These are phyloP conservation scores for Omphalotus guepiniiformis DNA, from an alignment of 768 basidiomycete genomes.

Conservation along the genomic window DNA sequence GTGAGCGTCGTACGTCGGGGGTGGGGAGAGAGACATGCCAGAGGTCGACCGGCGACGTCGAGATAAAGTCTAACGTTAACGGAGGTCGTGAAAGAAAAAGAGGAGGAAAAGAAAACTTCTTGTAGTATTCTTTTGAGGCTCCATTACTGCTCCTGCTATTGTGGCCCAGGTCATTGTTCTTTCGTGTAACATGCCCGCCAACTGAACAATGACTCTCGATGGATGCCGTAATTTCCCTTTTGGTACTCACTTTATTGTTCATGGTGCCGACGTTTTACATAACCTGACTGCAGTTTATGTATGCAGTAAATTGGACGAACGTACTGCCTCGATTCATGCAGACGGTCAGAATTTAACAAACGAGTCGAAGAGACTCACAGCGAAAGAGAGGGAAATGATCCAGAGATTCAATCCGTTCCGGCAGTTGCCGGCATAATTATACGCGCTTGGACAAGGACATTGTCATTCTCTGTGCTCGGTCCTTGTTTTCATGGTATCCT, in stretches of 20 bases:
- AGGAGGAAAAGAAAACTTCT: slow-evolving; percentile 13
- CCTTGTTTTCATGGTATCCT: too few relatives aligned
- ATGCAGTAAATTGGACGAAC: too few relatives aligned
- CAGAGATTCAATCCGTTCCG: too few relatives aligned
- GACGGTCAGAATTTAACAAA: too few relatives aligned
- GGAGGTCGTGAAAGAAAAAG: slow-evolving; percentile 16
- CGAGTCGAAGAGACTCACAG: too few relatives aligned
- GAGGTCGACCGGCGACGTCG: slow-evolving; percentile 48
- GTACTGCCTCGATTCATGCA: too few relatives aligned
- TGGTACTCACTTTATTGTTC: slow-evolving; percentile 7
- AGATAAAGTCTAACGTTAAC: slow-evolving; percentile 9
- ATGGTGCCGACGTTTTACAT: background rate
- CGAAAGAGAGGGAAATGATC: too few relatives aligned
- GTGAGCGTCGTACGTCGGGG: slow-evolving; percentile 55
- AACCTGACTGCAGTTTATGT: too few relatives aligned
- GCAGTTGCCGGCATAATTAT: too few relatives aligned
- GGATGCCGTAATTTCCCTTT: background rate
- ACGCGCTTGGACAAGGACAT: too few relatives aligned
- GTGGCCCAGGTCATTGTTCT: slow-evolving; percentile 5
- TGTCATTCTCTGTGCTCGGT: too few relatives aligned
- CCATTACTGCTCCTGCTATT: background rate
- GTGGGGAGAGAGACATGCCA: slow-evolving; percentile 34
- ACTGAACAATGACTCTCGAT: slow-evolving; percentile 4
- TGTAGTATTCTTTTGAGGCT: slow-evolving; percentile 3
- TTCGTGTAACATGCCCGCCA: background rate